Percentiles rank a stretch among this genome's conserved stretches.
Conservation (phyloP, 257 asterid genomes). For the Solanum etuberosum region DNA sequence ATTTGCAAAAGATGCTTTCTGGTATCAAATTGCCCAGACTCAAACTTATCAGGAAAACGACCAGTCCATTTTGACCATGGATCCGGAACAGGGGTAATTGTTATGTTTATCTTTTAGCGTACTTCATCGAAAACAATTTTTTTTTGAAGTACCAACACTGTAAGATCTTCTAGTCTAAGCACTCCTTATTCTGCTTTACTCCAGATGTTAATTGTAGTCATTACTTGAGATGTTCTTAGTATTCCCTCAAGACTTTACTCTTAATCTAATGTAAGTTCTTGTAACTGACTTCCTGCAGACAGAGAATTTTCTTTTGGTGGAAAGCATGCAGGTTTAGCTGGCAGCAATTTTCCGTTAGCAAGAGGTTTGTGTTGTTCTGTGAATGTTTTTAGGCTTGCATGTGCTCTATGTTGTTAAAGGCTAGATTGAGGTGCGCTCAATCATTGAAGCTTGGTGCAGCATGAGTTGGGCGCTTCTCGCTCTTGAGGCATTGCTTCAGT, state of each 20-base stretch:
- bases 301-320: constrained; percentile 37
- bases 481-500: background rate
- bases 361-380: constrained; percentile 17
- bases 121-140: background rate
- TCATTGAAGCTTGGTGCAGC: background rate
- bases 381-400: background rate
- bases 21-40: background rate
- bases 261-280: background rate
- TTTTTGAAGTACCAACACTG: background rate
- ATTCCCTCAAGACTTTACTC: background rate
- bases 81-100: background rate
- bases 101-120: background rate
- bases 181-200: background rate
- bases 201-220: background rate
- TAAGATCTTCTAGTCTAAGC: background rate
- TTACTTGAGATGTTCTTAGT: background rate
- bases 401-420: background rate
- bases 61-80: background rate
- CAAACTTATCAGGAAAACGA: background rate
- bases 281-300: constrained; percentile 24
- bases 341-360: constrained; percentile 12
- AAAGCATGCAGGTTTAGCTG: constrained; percentile 19
- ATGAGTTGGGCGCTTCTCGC: background rate
- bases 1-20: background rate
- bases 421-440: background rate